A percentile compares a stretch with the other conserved stretches of the same genome.
Evolutionary conservation across 371 early-diverging fungal genomes (phyloP).

Genomic region (Mucor racemosus): DNA sequence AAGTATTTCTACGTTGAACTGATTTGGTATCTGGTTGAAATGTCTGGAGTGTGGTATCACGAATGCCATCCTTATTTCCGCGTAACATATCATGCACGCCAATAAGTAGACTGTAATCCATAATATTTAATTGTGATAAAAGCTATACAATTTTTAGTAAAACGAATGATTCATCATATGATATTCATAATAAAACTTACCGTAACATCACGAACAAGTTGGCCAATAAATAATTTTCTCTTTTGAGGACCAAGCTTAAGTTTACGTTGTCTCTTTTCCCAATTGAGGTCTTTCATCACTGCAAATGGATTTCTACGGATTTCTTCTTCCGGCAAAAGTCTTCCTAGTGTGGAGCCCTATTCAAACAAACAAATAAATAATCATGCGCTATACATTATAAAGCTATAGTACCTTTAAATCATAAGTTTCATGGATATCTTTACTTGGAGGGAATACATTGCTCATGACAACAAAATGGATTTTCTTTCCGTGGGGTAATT

Average conservation of each 20-base stretch:
- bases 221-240: conserved; percentile 79
- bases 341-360: conserved; percentile 81
- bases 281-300: conserved; percentile 96
- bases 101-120: conserved; percentile 91
- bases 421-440: conserved; percentile 96
- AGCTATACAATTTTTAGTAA: conserved; percentile 67
- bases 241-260: conserved; percentile 87
- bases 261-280: conserved; percentile 78
- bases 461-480: conserved; percentile 99
- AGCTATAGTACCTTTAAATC: conserved; percentile 81
- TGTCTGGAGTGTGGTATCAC: conserved; percentile 85
- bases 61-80: conserved; percentile 88
- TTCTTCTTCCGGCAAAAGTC: conserved; percentile 80
- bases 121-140: conserved; percentile 82
- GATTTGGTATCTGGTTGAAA: conserved; percentile 63
- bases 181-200: conserved; percentile 28
- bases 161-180: not conserved
- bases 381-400: not conserved
- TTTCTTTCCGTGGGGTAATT: conserved; percentile 89
- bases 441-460: conserved; percentile 95
- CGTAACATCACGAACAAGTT: conserved; percentile 86
- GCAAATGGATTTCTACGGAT: conserved; percentile 78
- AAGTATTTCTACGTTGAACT: conserved; percentile 43
- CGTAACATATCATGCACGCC: conserved; percentile 88
- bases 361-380: conserved; percentile 7